Evolutionary conservation across 2,329 filamentous ascomycete species (phyloP).

Genomic region (Herpotrichia juniperi): DNA sequence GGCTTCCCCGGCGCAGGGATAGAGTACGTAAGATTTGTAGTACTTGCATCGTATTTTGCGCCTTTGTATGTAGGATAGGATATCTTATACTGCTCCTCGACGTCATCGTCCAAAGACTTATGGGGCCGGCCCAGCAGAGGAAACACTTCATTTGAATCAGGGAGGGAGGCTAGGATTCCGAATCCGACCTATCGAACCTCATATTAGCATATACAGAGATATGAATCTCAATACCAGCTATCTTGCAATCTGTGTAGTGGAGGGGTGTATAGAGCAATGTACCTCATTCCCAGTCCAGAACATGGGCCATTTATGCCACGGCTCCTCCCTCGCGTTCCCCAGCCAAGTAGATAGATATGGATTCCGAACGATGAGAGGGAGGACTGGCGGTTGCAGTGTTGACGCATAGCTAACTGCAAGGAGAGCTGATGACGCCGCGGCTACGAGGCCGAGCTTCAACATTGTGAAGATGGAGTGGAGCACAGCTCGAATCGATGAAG

Average conservation of each 20-base stretch:
- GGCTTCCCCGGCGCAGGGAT: conserved; percentile 55
- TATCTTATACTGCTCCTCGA: conserved; percentile 60
- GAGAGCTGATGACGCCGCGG: conserved; percentile 34
- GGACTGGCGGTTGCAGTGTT: conserved; percentile 59
- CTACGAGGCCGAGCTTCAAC: conserved; percentile 27
- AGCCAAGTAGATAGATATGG: conserved; percentile 62
- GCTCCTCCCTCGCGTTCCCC: conserved; percentile 70
- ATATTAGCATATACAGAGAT: conserved; percentile 14
- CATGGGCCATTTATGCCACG: conserved; percentile 87
- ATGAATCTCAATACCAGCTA: too few species aligned
- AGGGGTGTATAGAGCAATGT: conserved; percentile 7
- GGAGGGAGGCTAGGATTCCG: conserved; percentile 66
- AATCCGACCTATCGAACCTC: conserved; percentile 59
- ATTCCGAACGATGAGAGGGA: conserved; percentile 58
- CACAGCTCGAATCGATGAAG: conserved; percentile 4
- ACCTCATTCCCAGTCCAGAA: conserved; percentile 77
- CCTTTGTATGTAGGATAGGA: conserved; percentile 65
- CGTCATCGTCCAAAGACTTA: conserved; percentile 59
- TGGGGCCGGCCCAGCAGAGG: conserved; percentile 70
- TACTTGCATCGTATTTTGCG: conserved; percentile 71
- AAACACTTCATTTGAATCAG: conserved; percentile 65
- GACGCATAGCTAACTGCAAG: conserved; percentile 57
- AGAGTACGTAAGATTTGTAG: conserved; percentile 70
- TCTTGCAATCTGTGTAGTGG: too few species aligned
- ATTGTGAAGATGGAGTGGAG: conserved; percentile 26